Percentiles rank a stretch among this genome's conserved stretches.
Evolutionary conservation across 1,284 basidiomycete species (phyloP).

Genomic region (Lentinula novae-zelandiae): DNA sequence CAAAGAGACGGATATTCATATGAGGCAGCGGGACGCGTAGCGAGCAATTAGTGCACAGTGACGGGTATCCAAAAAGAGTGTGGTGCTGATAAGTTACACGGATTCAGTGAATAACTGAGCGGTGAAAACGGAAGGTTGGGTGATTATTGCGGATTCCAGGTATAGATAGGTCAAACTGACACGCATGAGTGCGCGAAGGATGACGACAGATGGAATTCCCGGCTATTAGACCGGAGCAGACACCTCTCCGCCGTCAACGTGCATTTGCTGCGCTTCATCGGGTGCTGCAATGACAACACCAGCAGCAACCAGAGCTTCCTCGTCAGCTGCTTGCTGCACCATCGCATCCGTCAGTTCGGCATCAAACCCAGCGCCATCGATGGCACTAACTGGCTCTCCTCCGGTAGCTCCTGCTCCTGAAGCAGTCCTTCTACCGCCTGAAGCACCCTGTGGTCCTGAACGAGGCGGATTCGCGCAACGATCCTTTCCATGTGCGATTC

Average conservation of each 20-base stretch:
- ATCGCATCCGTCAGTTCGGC: slow-evolving; percentile 26
- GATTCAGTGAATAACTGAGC: not conserved
- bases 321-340: slow-evolving; percentile 16
- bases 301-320: slow-evolving; percentile 23
- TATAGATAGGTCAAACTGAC: not conserved
- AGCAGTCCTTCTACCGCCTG: slow-evolving; percentile 32
- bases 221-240: slow-evolving; percentile 18
- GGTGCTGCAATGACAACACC: slow-evolving; percentile 11
- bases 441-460: slow-evolving; percentile 69
- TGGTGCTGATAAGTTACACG: slow-evolving; percentile 10
- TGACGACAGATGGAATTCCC: slow-evolving; percentile 7
- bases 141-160: not conserved
- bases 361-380: slow-evolving; percentile 25
- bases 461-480: slow-evolving; percentile 90
- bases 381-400: slow-evolving; percentile 25
- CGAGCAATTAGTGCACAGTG: slow-evolving; percentile 8
- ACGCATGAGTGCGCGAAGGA: not conserved
- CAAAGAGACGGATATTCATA: not conserved
- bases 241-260: slow-evolving; percentile 30
- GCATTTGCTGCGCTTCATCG: slow-evolving; percentile 26
- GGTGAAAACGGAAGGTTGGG: not conserved
- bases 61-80: slow-evolving; percentile 9
- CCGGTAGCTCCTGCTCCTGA: slow-evolving; percentile 29
- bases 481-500: slow-evolving; percentile 92
- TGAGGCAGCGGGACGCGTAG: not conserved